phyloP scores from a whole-genome alignment of 805 yeast species.

The Yarrowia sp. region DNA sequence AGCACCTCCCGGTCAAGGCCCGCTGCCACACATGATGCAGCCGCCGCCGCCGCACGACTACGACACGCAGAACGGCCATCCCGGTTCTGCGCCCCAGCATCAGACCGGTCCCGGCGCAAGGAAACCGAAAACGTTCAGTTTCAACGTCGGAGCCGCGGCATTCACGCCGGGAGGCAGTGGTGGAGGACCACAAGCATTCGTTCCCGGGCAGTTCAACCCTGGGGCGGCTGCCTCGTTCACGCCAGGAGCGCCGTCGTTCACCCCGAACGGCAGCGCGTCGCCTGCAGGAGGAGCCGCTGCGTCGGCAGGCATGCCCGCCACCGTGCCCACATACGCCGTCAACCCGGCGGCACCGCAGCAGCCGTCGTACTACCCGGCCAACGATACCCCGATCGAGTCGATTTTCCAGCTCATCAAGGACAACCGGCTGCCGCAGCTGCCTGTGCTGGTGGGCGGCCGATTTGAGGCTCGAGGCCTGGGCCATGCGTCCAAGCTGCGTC shows the following conservation, averaged over 20 bases:
- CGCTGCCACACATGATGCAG: slow-evolving; percentile 30
- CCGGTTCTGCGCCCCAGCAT: neutral
- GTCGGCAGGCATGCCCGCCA: slow-evolving; percentile 10
- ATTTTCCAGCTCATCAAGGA: slow-evolving; percentile 38
- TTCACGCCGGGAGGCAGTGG: slow-evolving; percentile 26
- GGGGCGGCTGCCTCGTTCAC: slow-evolving; percentile 18
- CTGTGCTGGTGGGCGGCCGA: slow-evolving; percentile 19
- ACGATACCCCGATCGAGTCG: slow-evolving; percentile 37
- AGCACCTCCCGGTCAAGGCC: neutral
- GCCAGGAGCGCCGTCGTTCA: slow-evolving; percentile 9
- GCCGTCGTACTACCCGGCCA: slow-evolving; percentile 3
- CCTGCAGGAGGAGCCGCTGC: neutral
- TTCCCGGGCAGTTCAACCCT: slow-evolving; percentile 23
- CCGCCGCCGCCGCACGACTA: slow-evolving; percentile 11
- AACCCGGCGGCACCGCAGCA: neutral
- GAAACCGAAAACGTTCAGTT: slow-evolving; percentile 32
- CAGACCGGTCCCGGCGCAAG: neutral
- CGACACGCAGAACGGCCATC: slow-evolving; percentile 11
- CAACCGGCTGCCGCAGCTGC: slow-evolving; percentile 27
- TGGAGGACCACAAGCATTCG: slow-evolving; percentile 27
- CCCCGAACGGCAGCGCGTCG: neutral
- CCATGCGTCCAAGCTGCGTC: slow-evolving; percentile 5
- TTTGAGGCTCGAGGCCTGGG: slow-evolving; percentile 16
- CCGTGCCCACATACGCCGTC: slow-evolving; percentile 15
- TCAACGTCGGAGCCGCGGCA: slow-evolving; percentile 39